Percentiles rank a stretch among this genome's conserved stretches.
These are phyloP conservation scores for Coemansia sp. DNA, from an alignment of 192 early-diverging fungal genomes.

Conservation along the genomic window DNA sequence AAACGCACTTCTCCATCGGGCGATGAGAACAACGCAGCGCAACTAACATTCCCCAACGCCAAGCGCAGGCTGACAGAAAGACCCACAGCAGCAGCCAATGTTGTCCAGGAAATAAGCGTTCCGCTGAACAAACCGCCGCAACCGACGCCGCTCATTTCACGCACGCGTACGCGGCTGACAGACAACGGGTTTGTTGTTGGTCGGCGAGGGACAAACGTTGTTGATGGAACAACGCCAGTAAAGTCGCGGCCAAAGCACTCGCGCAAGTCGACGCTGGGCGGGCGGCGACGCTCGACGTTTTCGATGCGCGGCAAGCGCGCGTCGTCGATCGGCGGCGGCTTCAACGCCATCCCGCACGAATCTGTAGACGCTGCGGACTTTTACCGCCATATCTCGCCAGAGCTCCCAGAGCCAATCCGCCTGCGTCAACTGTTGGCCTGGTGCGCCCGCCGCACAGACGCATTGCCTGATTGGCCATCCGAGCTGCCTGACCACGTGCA, in stretches of 20 bases:
- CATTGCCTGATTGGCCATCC: conserved; percentile 12
- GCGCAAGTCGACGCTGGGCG: conserved; percentile 40
- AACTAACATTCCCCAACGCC: conserved; percentile 39
- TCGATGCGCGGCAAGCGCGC: conserved; percentile 61
- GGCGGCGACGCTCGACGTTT: conserved; percentile 58
- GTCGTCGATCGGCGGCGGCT: conserved; percentile 61
- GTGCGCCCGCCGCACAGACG: conserved; percentile 58
- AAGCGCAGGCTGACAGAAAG: conserved; percentile 34
- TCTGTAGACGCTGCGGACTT: conserved; percentile 60
- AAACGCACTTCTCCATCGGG: not conserved
- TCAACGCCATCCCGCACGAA: conserved; percentile 64
- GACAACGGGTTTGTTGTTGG: conserved; percentile 4
- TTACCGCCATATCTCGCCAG: conserved; percentile 69
- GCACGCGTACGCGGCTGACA: conserved; percentile 31
- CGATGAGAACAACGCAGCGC: conserved; percentile 2
- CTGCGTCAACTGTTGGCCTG: conserved; percentile 71
- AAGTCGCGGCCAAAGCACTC: not conserved
- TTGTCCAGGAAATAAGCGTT: conserved; percentile 42
- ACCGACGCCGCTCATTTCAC: conserved; percentile 49
- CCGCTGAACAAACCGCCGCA: conserved; percentile 32
- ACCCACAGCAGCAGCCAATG: not conserved
- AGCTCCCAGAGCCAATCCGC: conserved; percentile 65
- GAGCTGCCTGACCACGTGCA: conserved; percentile 25
- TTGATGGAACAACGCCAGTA: not conserved
- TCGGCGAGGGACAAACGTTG: conserved; percentile 6